These are phyloP conservation scores for Stagonosporopsis chrysanthemi DNA, from an alignment of 2,329 filamentous ascomycete species.

Conservation along the genomic window DNA sequence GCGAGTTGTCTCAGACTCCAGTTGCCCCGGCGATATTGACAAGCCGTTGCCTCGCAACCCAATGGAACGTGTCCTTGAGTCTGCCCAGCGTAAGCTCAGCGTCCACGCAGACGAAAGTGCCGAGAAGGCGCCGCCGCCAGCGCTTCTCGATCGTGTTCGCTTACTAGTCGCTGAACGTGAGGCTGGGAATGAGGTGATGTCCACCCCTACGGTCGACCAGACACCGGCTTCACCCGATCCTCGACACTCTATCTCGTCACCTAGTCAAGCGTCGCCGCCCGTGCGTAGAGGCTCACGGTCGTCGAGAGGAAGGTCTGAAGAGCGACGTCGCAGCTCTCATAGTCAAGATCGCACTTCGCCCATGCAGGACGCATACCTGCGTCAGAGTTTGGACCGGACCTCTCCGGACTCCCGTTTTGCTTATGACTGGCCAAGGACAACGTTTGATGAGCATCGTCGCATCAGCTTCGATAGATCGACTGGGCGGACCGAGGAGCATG, in stretches of 20 bases:
- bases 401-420: constrained; percentile 41
- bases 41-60: constrained; percentile 18
- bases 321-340: constrained; percentile 37
- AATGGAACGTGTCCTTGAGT: constrained; percentile 9
- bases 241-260: constrained; percentile 21
- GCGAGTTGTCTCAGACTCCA: constrained; percentile 25
- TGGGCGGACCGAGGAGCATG: constrained; percentile 50
- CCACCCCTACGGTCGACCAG: constrained; percentile 13
- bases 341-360: constrained; percentile 42
- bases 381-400: constrained; percentile 35
- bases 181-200: constrained; percentile 20
- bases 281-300: constrained; percentile 36
- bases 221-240: constrained; percentile 24
- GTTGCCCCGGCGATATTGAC: constrained; percentile 3
- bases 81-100: constrained; percentile 10
- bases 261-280: constrained; percentile 29
- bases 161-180: constrained; percentile 33
- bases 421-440: constrained; percentile 41
- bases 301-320: constrained; percentile 38
- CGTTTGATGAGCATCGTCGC: constrained; percentile 43
- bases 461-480: constrained; percentile 50
- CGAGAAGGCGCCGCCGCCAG: constrained; percentile 33
- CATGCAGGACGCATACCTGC: constrained; percentile 33
- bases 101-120: constrained; percentile 20
- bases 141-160: constrained; percentile 38